Conservation (phyloP, 805 yeast genomes). For the Metahyphopichia silvanorum region DNA sequence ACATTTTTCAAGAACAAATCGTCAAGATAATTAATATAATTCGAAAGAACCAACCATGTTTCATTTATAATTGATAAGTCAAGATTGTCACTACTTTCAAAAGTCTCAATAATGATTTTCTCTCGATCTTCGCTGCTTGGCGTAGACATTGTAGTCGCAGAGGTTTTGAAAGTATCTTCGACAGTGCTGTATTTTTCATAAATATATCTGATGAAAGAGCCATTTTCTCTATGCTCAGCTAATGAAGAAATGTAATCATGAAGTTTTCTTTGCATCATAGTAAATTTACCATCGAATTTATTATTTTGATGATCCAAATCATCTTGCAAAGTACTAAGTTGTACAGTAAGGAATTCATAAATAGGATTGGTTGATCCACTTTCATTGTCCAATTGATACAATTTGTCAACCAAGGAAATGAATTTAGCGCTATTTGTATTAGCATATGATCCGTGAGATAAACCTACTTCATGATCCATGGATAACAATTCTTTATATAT, state of each 20-base stretch:
- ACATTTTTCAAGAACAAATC: constrained; percentile 27
- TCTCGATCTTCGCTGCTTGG: constrained; percentile 25
- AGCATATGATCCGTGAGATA: constrained; percentile 3
- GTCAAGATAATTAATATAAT: constrained; percentile 31
- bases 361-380: constrained; percentile 24
- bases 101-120: constrained; percentile 24
- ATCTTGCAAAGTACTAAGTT: constrained; percentile 23
- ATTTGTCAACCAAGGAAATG: constrained; percentile 36
- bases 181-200: constrained; percentile 35
- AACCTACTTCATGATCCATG: constrained; percentile 32
- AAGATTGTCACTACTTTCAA: constrained; percentile 36
- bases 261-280: constrained; percentile 35
- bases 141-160: constrained; percentile 18
- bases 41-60: constrained; percentile 39
- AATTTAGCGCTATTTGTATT: constrained; percentile 24
- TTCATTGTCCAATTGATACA: constrained; percentile 29
- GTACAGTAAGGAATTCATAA: constrained; percentile 31
- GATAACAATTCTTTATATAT: constrained; percentile 35
- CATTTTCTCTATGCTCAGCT: constrained; percentile 26
- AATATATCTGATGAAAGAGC: constrained; percentile 35
- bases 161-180: constrained; percentile 31
- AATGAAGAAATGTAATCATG: constrained; percentile 33
- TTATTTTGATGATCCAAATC: constrained; percentile 34
- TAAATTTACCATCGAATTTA: constrained; percentile 34
- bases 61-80: constrained; percentile 41